phyloP scores from a whole-genome alignment of 176 grass and related monocot species.

The Ensete glaucum region DNA sequence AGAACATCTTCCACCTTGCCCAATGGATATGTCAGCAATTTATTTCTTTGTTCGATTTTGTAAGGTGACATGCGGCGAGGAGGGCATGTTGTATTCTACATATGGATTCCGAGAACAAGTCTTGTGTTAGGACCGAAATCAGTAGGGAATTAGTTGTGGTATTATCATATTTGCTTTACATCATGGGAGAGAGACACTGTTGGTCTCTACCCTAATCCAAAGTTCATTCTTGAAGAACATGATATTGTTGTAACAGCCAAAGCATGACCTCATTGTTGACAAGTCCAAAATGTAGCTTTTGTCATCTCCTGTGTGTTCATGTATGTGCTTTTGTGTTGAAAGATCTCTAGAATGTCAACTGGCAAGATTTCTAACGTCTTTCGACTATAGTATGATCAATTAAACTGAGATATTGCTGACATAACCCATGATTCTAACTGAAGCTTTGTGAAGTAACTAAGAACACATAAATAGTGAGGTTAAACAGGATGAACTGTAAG shows the following conservation, averaged over 20 bases:
- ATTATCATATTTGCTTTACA: too few species aligned
- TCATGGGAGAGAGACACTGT: too few species aligned
- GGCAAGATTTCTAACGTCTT: too few species aligned
- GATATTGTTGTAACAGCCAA: neutral
- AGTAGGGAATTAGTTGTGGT: neutral
- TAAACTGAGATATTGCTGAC: too few species aligned
- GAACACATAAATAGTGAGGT: too few species aligned
- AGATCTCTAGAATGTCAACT: too few species aligned
- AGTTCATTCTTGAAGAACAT: too few species aligned
- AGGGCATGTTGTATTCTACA: neutral
- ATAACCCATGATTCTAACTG: too few species aligned
- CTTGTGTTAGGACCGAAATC: neutral
- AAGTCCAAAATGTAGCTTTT: neutral
- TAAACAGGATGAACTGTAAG: too few species aligned
- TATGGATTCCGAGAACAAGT: neutral
- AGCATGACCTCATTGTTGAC: neutral
- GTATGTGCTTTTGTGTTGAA: neutral
- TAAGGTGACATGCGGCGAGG: neutral
- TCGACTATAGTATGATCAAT: too few species aligned
- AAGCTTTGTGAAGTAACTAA: too few species aligned
- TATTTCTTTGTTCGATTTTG: neutral
- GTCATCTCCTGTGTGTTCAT: neutral
- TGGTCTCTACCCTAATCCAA: too few species aligned
- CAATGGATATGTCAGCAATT: neutral
- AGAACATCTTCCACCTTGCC: neutral